These are phyloP conservation scores for Stenocarpella maydis DNA, from an alignment of 2,329 filamentous ascomycete genomes.

Conservation along the genomic window DNA sequence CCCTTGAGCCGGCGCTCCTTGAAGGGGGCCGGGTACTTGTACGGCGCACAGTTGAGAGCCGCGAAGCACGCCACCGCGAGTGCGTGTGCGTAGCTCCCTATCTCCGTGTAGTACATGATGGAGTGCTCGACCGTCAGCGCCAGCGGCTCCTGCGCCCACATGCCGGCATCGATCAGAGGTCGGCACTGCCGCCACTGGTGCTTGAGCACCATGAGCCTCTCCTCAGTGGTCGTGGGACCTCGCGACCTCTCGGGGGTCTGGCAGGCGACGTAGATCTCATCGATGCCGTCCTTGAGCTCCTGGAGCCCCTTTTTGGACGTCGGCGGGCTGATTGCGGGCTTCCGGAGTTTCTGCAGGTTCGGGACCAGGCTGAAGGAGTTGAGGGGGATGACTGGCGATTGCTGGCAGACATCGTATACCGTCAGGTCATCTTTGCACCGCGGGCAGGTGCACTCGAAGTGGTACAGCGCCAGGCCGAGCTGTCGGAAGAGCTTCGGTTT, in stretches of 20 bases:
- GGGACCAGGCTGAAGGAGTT: conserved; percentile 56
- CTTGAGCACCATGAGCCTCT: conserved; percentile 40
- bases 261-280: conserved; percentile 45
- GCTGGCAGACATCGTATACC: conserved; percentile 60
- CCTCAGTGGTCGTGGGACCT: conserved; percentile 31
- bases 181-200: conserved; percentile 49
- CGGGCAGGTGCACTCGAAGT: conserved; percentile 60
- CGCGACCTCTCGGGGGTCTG: conserved; percentile 28
- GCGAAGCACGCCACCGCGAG: conserved; percentile 58
- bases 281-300: conserved; percentile 41
- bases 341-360: conserved; percentile 45
- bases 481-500: conserved; percentile 53
- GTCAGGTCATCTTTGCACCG: conserved; percentile 61
- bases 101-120: conserved; percentile 54
- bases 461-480: conserved; percentile 56
- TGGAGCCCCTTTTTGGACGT: conserved; percentile 40
- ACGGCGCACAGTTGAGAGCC: conserved; percentile 58
- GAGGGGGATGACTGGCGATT: conserved; percentile 50
- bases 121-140: conserved; percentile 54
- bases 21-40: conserved; percentile 59
- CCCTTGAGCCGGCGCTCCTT: conserved; percentile 59
- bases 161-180: conserved; percentile 46
- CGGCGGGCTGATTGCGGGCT: conserved; percentile 43
- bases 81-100: conserved; percentile 51
- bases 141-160: conserved; percentile 61